These are phyloP conservation scores for Scytalidium sp. DNA, from an alignment of 2,329 filamentous ascomycete genomes.

Conservation along the genomic window DNA sequence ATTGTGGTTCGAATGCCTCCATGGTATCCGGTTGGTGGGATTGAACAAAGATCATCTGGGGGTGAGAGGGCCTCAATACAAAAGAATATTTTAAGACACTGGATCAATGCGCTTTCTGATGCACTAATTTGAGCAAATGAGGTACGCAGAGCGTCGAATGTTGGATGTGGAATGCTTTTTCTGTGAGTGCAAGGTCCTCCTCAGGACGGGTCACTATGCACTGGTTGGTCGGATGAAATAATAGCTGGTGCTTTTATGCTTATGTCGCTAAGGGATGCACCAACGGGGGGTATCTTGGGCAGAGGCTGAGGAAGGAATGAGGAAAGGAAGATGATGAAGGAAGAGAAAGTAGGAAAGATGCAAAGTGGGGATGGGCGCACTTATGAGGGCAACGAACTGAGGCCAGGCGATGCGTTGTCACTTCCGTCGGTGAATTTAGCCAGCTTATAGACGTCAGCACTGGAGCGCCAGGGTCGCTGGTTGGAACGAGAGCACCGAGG, in stretches of 20 bases:
- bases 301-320: too few species aligned
- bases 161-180: constrained; percentile 7
- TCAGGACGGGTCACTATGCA: too few species aligned
- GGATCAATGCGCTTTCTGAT: too few species aligned
- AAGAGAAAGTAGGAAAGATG: background rate
- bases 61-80: constrained; percentile 11
- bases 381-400: background rate
- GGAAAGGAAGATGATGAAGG: background rate
- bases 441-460: background rate
- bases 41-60: constrained; percentile 28
- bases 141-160: background rate
- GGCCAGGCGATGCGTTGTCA: background rate
- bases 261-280: background rate
- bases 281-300: background rate
- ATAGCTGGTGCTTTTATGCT: background rate
- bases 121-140: background rate
- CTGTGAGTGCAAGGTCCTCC: background rate
- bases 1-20: constrained; percentile 24
- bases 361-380: background rate
- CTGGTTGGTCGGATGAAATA: background rate
- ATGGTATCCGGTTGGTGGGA: constrained; percentile 28
- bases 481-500: background rate
- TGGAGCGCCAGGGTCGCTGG: background rate
- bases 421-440: background rate
- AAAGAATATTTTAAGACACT: too few species aligned